Base-by-base conservation (phyloP, 2,329 filamentous ascomycete species). In the Ophiostoma novo-ulmi region DNA sequence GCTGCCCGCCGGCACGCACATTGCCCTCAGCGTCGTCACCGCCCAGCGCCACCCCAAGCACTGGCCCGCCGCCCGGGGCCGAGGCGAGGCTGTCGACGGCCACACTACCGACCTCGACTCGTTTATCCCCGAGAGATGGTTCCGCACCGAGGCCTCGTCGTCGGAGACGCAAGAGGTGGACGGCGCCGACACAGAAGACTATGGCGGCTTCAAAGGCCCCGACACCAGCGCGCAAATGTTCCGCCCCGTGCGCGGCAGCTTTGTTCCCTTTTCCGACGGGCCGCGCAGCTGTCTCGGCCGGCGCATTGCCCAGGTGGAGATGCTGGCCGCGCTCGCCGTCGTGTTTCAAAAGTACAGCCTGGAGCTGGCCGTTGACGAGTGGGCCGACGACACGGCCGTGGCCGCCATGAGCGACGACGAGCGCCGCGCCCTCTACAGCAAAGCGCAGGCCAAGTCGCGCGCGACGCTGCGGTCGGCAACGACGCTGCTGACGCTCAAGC, bases 121-220 rank as follows among this genome's bases (percentile, higher is more conserved):
- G 71, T 94, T 89, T 78, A 81, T 87, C 67, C 91, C 91, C 0
- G 89, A 92, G 78, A 85, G 91, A 63, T 94, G 92, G 91, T 85
- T 92, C 73, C 22, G 75, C 48, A 20, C 73, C 73, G 73, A 72
- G 1, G 76, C 70, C 22, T 75, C 75, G 31, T 31, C 31, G 31
- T 31, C 7, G n/a, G 55, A 14, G 70, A 75, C 6, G 74, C 31
- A 73, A 39, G 73, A 70, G 8, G 77, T 76, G 2, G 79, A 79
- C 20, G 77, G 80, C 17, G 79, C 80, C 2, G 79, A 85, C 67
- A 80, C 80, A 2, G 86, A 85, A 70, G 85, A 88, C 69, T 84
- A 86, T 72, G 87, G 86, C 70, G 86, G 87, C 2, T 86, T 85
- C 67, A 81, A 82, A 70, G 85, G 85, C n/a, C 81, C 84, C 10